Evolutionary conservation across 768 basidiomycete species (phyloP).

Genomic region (Termitomyces sp.): DNA sequence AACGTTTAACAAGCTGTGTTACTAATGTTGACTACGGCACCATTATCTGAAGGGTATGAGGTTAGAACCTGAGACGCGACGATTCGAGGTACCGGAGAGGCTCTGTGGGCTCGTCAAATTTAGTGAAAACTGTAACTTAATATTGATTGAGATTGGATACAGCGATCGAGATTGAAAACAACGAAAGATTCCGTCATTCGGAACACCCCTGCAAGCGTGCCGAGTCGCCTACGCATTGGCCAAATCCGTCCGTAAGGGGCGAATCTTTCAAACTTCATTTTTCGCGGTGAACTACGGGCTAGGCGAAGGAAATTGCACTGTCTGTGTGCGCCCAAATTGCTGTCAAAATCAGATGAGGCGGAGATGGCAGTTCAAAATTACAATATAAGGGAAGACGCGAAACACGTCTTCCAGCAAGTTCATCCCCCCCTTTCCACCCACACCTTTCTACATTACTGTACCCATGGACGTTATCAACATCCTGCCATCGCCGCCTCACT

Average conservation of each 20-base stretch:
- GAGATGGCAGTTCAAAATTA: conserved; percentile 8
- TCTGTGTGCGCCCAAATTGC: conserved; percentile 10
- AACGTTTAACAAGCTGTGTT: neutral
- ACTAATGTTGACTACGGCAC: conserved; percentile 3
- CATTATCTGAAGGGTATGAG: too few species aligned
- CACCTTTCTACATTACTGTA: conserved; percentile 1
- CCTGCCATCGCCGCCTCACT: conserved; percentile 48
- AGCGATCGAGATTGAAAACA: conserved; percentile 15
- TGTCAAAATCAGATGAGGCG: conserved; percentile 16
- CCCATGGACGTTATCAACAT: conserved; percentile 38
- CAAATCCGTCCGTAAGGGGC: conserved; percentile 20
- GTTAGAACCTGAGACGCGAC: conserved; percentile 4
- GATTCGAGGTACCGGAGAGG: neutral
- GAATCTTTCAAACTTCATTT: conserved; percentile 6
- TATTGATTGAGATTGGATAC: conserved; percentile 11
- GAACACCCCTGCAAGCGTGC: conserved; percentile 16
- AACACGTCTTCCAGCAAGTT: conserved; percentile 5
- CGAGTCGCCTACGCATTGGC: conserved; percentile 10
- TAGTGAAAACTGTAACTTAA: conserved; percentile 7
- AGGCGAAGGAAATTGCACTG: conserved; percentile 7
- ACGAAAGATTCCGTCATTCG: conserved; percentile 27
- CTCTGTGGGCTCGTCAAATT: conserved; percentile 11
- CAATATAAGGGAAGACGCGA: conserved; percentile 12
- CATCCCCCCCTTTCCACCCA: neutral
- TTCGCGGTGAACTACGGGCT: conserved; percentile 10